These are phyloP conservation scores for Verticillium albo-atrum DNA, from an alignment of 2,329 filamentous ascomycete species.

Conservation along the genomic window DNA sequence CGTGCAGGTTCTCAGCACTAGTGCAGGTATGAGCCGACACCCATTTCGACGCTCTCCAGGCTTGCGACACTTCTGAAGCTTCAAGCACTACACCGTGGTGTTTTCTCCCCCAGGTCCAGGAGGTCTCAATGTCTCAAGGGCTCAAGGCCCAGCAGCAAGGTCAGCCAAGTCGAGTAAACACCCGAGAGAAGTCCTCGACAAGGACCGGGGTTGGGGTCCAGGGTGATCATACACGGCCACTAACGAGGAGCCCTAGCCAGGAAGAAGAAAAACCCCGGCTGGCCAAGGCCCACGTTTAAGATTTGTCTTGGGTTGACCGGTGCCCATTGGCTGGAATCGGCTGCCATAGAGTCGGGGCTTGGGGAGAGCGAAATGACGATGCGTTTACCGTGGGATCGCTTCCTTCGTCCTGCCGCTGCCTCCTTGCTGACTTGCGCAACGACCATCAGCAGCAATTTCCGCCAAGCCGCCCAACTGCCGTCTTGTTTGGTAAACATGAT, in stretches of 20 bases:
- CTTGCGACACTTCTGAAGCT: neutral
- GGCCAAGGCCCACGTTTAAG: neutral
- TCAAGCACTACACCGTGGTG: neutral
- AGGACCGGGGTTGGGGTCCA: neutral
- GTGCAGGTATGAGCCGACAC: neutral
- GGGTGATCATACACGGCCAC: neutral
- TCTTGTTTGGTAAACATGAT: neutral
- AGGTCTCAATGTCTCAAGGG: neutral
- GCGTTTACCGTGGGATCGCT: neutral
- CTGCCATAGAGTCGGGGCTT: neutral
- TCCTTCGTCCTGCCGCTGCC: neutral
- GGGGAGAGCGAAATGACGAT: neutral
- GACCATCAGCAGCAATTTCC: neutral
- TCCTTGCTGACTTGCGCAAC: neutral
- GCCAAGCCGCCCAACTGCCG: neutral
- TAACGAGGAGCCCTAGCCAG: neutral
- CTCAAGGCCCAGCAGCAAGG: neutral
- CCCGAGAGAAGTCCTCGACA: neutral
- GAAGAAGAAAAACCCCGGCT: neutral
- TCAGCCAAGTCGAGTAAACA: neutral
- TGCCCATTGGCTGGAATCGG: neutral
- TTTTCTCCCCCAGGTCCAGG: neutral
- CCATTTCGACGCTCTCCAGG: neutral
- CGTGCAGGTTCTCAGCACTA: neutral
- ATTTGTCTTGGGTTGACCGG: neutral